Base-by-base conservation (phyloP, 1,284 basidiomycete genomes). In the Ceratobasidium sp. region DNA sequence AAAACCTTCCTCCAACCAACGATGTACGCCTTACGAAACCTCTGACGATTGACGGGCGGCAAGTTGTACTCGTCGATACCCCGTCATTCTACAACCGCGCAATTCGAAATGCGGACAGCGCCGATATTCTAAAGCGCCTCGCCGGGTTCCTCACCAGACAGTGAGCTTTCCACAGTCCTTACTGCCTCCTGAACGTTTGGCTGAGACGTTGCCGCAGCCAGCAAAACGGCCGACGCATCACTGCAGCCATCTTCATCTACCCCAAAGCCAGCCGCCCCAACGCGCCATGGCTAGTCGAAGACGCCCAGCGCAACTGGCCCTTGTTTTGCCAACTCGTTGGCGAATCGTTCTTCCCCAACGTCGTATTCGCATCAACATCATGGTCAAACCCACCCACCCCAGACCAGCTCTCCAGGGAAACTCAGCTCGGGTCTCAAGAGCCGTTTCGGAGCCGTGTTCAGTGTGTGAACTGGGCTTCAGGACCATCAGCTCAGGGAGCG, bases 61-160 rank as follows among this genome's bases (percentile, higher is more conserved):
- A 52, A 35, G 46, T 67, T 12, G 27, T 67, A 12, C 30, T 67
- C 2, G 41, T 67, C 27, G 65, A 67, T 41, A 67, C 65, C 52
- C 65, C 48, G 18, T 44, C 65, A n/a, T 67, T 67, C 30, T 67
- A 67, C 48, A 67, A 67, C 30, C 35, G 46, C 27, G 65, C 65
- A 3, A 20, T 33, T 3, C 44, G 48, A 7, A 35, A 67, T n/a
- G 18, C 52, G 3, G 65, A 67, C 33, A 67, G 65, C 30, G 65
- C 65, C 1, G 65, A 67, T 52, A 46, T 67, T 8, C 48, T 67
- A 23, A 67, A 67, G 16, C n/a, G 27, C 16, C 46, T 67, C 7
- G 65, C 65, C 3, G 48, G 6, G 33, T 67, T 50, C 46, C 52
- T 67, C 3, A 18, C 33, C 8, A 33, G 48, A 33, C 23, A 33